phyloP scores from a whole-genome alignment of 768 basidiomycete species.

The Boletales sp. region DNA sequence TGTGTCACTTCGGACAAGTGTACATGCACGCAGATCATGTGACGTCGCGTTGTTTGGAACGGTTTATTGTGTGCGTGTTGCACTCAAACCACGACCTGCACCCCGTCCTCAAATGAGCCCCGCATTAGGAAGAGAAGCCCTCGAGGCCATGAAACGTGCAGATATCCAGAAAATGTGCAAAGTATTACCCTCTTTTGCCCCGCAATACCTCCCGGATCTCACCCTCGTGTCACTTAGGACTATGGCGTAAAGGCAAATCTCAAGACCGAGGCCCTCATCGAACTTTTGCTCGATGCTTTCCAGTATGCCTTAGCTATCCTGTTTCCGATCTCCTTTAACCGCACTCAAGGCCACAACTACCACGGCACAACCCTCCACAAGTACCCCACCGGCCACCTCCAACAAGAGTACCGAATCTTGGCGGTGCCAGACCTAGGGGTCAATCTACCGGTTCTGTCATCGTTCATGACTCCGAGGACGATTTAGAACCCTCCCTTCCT shows the following conservation, averaged over 20 bases:
- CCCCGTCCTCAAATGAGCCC: slow-evolving; percentile 34
- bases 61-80: slow-evolving; percentile 39
- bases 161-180: slow-evolving; percentile 63
- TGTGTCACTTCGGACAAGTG: too few species aligned
- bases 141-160: slow-evolving; percentile 50
- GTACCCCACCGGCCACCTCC: slow-evolving; percentile 29
- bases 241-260: slow-evolving; percentile 80
- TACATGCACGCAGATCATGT: slow-evolving; percentile 29
- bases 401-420: slow-evolving; percentile 29
- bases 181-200: slow-evolving; percentile 34
- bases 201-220: slow-evolving; percentile 11
- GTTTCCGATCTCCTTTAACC: slow-evolving; percentile 34
- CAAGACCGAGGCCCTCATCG: slow-evolving; percentile 76
- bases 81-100: slow-evolving; percentile 40
- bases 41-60: slow-evolving; percentile 51
- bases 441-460: slow-evolving; percentile 35
- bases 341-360: slow-evolving; percentile 22
- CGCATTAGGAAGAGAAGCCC: slow-evolving; percentile 40
- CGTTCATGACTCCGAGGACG: slow-evolving; percentile 43
- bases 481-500: slow-evolving; percentile 28
- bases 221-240: slow-evolving; percentile 43
- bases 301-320: slow-evolving; percentile 36
- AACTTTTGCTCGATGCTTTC: slow-evolving; percentile 58
- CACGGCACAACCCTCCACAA: slow-evolving; percentile 18
- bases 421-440: slow-evolving; percentile 25